Conservation (phyloP, 2,329 filamentous ascomycete genomes). For the Neobulgaria alba region DNA sequence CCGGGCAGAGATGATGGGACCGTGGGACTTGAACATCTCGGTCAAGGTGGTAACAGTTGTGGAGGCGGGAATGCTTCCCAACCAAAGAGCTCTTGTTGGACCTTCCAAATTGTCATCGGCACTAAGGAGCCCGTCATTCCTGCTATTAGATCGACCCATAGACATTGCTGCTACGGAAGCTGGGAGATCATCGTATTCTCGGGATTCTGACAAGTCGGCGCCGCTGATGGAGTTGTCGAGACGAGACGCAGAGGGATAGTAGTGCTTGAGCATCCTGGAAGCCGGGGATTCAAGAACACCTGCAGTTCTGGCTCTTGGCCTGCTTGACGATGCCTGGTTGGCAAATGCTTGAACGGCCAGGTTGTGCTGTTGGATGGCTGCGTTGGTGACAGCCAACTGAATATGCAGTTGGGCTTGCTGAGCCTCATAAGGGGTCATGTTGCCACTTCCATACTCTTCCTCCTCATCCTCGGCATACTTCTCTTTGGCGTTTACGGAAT, state of each 20-base stretch:
- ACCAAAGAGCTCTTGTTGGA: constrained; percentile 89
- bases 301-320: constrained; percentile 83
- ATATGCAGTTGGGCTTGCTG: constrained; percentile 55
- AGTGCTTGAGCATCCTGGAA: constrained; percentile 50
- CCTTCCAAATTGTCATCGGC: constrained; percentile 80
- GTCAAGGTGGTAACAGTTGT: constrained; percentile 92
- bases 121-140: constrained; percentile 58
- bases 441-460: constrained; percentile 48
- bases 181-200: constrained; percentile 71
- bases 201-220: constrained; percentile 67
- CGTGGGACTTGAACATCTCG: constrained; percentile 92
- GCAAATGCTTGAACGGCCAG: constrained; percentile 88
- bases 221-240: constrained; percentile 69
- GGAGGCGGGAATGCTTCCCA: constrained; percentile 93
- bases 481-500: constrained; percentile 97
- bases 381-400: constrained; percentile 55
- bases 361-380: constrained; percentile 81
- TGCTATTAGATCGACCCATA: constrained; percentile 56
- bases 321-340: constrained; percentile 69
- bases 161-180: constrained; percentile 78
- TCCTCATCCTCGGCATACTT: constrained; percentile 89
- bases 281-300: constrained; percentile 66
- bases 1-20: constrained; percentile 80
- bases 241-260: constrained; percentile 67
- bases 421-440: constrained; percentile 44